Conservation (phyloP, 495 filamentous ascomycete genomes). For the Astrothelium subdiscretum region DNA sequence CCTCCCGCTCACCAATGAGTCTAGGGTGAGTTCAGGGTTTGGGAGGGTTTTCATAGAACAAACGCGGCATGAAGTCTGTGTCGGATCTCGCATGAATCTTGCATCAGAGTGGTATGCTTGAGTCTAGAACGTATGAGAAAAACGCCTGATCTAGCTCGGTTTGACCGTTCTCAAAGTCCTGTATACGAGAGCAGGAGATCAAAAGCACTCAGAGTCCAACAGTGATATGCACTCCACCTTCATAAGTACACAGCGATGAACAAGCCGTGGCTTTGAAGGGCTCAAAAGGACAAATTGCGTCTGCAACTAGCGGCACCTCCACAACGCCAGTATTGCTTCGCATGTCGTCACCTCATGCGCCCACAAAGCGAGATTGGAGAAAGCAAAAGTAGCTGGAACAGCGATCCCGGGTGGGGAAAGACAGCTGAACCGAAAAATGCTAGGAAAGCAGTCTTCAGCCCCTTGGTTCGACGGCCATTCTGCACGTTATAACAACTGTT, state of each 20-base stretch:
- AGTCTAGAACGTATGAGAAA: too few species aligned
- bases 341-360: not conserved
- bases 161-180: too few species aligned
- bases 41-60: too few species aligned
- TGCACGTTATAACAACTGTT: not conserved
- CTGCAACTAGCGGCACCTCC: not conserved
- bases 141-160: too few species aligned
- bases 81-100: too few species aligned
- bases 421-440: too few species aligned
- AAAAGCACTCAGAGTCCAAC: not conserved
- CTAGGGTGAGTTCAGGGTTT: not conserved
- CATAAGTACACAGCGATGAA: not conserved
- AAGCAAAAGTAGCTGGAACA: too few species aligned
- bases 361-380: not conserved
- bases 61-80: too few species aligned
- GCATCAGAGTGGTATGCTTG: too few species aligned
- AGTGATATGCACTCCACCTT: not conserved
- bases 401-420: too few species aligned
- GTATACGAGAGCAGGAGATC: too few species aligned
- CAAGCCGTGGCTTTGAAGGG: not conserved
- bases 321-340: not conserved
- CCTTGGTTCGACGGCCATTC: not conserved
- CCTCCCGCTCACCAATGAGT: not conserved
- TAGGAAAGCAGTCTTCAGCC: too few species aligned
- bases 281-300: not conserved